These are phyloP conservation scores for Chaetoceros tenuissimus DNA, from an alignment of 108 stramenopile species.

Conservation along the genomic window DNA sequence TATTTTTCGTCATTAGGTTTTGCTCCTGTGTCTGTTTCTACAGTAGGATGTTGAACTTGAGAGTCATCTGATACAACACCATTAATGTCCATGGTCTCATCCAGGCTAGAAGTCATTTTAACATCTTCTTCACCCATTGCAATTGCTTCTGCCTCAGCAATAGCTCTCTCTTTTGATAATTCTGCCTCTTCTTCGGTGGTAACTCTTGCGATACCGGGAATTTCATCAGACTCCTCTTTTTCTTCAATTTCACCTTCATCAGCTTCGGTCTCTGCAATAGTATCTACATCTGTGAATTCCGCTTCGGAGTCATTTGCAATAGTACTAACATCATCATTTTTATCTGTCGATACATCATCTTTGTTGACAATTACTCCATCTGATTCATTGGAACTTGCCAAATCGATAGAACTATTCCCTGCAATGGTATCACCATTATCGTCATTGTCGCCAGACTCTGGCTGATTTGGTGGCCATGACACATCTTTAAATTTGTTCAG, in stretches of 20 bases:
- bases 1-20: slow-evolving; percentile 4
- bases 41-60: neutral
- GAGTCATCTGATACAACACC: too few relatives aligned
- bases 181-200: slow-evolving; percentile 3
- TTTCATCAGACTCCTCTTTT: slow-evolving; percentile 7
- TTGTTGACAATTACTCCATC: slow-evolving; percentile 4
- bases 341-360: slow-evolving; percentile 3
- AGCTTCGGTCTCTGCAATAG: slow-evolving; percentile 7
- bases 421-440: slow-evolving; percentile 1
- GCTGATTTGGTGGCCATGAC: slow-evolving; percentile 26
- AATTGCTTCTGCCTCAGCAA: neutral
- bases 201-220: slow-evolving; percentile 2
- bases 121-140: slow-evolving; percentile 2
- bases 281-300: slow-evolving; percentile 4
- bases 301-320: slow-evolving; percentile 2
- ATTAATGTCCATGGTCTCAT: too few relatives aligned
- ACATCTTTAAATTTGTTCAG: slow-evolving; percentile 30
- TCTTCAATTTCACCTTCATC: slow-evolving; percentile 17
- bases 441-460: neutral
- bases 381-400: too few relatives aligned
- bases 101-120: too few relatives aligned
- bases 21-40: neutral
- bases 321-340: neutral
- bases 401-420: too few relatives aligned
- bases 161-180: neutral